These are phyloP conservation scores for Tuber umbilicatum DNA, from an alignment of 495 filamentous ascomycete genomes.

Conservation along the genomic window DNA sequence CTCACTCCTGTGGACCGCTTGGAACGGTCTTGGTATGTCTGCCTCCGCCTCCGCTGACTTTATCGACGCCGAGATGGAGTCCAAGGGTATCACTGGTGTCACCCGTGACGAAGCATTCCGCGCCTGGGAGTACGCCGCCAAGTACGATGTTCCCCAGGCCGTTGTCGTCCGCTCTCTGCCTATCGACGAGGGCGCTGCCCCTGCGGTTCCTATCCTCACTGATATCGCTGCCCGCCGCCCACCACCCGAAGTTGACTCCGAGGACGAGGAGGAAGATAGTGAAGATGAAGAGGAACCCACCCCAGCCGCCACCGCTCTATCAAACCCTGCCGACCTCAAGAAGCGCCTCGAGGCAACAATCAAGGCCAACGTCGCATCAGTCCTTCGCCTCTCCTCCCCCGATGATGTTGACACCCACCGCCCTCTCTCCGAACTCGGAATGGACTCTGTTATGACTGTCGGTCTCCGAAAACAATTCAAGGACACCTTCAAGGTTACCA, in stretches of 20 bases:
- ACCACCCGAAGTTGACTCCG: neutral
- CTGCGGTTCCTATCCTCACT: constrained; percentile 39
- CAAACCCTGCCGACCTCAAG: neutral
- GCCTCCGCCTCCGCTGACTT: constrained; percentile 43
- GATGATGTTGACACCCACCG: constrained; percentile 44
- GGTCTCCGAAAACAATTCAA: constrained; percentile 44
- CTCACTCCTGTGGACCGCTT: constrained; percentile 47
- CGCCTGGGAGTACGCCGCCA: constrained; percentile 45
- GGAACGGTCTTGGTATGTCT: constrained; percentile 46
- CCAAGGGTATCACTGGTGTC: constrained; percentile 47
- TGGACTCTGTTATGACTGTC: constrained; percentile 49
- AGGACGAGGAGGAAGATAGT: neutral
- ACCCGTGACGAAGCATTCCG: constrained; percentile 46
- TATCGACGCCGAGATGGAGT: constrained; percentile 45
- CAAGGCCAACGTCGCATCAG: neutral
- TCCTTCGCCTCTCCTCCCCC: neutral
- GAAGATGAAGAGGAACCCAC: neutral
- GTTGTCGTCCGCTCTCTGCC: constrained; percentile 42
- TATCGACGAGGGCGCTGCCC: constrained; percentile 25
- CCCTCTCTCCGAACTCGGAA: constrained; percentile 44
- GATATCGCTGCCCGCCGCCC: constrained; percentile 42
- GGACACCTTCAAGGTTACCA: constrained; percentile 43
- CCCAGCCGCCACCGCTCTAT: neutral
- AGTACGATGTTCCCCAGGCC: constrained; percentile 44
- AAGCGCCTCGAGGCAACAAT: neutral